A percentile compares a stretch with the other conserved stretches of the same genome.
These are phyloP conservation scores for Cercospora canescens DNA, from an alignment of 2,329 filamentous ascomycete species.

Conservation along the genomic window DNA sequence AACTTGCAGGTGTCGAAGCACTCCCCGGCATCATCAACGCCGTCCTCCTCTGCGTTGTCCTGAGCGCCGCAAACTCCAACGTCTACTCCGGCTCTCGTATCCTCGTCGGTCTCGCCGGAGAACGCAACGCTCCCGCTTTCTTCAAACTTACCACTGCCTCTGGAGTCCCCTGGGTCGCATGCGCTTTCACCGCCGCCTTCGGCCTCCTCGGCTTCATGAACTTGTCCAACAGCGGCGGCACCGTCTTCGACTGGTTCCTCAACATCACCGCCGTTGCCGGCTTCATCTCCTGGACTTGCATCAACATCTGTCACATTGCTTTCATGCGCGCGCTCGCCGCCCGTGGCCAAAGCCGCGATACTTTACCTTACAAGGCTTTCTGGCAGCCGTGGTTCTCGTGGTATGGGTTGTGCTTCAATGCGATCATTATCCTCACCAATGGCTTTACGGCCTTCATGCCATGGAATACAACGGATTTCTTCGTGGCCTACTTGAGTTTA, in stretches of 20 bases:
- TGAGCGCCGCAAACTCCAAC: conserved; percentile 68
- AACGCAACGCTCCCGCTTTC: conserved; percentile 53
- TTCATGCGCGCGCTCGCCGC: conserved; percentile 69
- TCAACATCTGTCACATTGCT: conserved; percentile 69
- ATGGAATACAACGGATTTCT: conserved; percentile 69
- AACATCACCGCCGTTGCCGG: conserved; percentile 72
- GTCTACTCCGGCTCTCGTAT: conserved; percentile 69
- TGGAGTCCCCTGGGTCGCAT: conserved; percentile 75
- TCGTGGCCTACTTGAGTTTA: conserved; percentile 75
- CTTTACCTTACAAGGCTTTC: conserved; percentile 68
- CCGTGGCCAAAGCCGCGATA: conserved; percentile 67
- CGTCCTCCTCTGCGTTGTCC: conserved; percentile 67
- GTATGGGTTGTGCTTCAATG: conserved; percentile 63
- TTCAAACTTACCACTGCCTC: conserved; percentile 58
- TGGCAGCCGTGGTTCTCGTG: conserved; percentile 73
- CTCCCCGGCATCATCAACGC: conserved; percentile 70
- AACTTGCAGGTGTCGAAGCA: conserved; percentile 59
- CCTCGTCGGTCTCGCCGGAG: conserved; percentile 67
- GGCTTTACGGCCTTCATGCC: conserved; percentile 75
- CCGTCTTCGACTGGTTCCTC: conserved; percentile 73
- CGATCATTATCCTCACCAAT: conserved; percentile 72
- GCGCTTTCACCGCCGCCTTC: conserved; percentile 64
- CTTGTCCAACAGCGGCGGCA: conserved; percentile 66
- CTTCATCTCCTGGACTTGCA: conserved; percentile 70
- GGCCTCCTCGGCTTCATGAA: conserved; percentile 73